Percentiles rank a stretch among this genome's conserved stretches.
Evolutionary conservation across 768 basidiomycete species (phyloP).

Genomic region (Rhodosporidiobolus sp.): DNA sequence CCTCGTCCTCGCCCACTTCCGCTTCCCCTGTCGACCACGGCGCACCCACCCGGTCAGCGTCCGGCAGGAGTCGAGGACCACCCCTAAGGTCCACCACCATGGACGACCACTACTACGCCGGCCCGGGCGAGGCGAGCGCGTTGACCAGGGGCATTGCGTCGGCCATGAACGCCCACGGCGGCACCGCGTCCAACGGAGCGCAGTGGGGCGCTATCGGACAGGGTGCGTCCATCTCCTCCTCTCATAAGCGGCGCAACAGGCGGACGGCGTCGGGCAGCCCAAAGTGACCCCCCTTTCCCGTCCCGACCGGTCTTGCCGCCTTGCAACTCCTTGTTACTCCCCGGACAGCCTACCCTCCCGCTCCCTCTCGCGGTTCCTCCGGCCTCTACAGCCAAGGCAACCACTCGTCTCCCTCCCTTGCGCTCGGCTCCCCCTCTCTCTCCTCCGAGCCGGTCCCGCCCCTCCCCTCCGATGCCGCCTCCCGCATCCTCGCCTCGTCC

Average conservation of each 20-base stretch:
- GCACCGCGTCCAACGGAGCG: neutral
- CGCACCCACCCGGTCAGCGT: neutral
- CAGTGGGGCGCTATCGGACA: conserved; percentile 33
- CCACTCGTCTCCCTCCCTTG: conserved; percentile 37
- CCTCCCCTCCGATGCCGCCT: neutral
- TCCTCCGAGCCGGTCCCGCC: neutral
- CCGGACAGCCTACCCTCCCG: conserved; percentile 2
- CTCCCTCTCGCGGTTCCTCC: conserved; percentile 9
- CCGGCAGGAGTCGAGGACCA: conserved; percentile 5
- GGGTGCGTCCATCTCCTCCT: conserved; percentile 1
- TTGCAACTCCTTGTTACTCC: no score
- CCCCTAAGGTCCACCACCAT: conserved; percentile 26
- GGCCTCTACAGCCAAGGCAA: conserved; percentile 37
- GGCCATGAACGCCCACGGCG: neutral
- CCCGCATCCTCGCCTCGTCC: conserved; percentile 23
- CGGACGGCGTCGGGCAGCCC: no score
- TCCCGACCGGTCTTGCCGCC: neutral
- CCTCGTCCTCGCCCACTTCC: neutral
- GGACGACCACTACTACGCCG: conserved; percentile 32
- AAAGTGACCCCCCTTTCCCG: neutral
- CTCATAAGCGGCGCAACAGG: neutral
- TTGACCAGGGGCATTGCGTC: conserved; percentile 26
- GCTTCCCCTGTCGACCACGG: neutral
- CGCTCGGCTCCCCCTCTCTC: neutral
- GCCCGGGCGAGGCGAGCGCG: conserved; percentile 29